Evolutionary conservation across 1,284 basidiomycete genomes (phyloP).

Genomic region (Agaricales sp.): DNA sequence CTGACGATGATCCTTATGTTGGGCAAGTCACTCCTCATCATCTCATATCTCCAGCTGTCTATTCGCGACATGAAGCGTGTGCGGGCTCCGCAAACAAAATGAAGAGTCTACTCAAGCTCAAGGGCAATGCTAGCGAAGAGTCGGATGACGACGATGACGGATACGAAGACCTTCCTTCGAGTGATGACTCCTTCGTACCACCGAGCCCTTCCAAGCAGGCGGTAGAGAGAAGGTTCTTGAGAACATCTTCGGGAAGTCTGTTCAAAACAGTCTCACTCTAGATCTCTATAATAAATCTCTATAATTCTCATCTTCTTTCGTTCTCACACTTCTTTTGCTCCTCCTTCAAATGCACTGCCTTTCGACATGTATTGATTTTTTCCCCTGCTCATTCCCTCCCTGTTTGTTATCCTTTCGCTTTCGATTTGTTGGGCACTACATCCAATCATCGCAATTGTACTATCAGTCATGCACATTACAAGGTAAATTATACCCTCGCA

Average conservation of each 20-base stretch:
- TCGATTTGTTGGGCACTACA: background rate
- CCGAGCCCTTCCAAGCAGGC: constrained; percentile 55
- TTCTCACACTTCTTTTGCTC: too few species aligned
- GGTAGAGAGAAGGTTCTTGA: background rate
- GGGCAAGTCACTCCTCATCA: background rate
- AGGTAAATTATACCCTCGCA: background rate
- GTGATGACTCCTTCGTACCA: constrained; percentile 50
- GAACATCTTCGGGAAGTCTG: background rate
- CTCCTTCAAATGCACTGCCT: background rate
- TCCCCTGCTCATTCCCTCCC: background rate
- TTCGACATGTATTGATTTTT: background rate
- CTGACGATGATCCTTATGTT: background rate
- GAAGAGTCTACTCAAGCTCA: background rate
- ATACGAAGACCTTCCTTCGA: background rate
- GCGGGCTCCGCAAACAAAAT: background rate
- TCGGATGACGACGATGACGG: background rate
- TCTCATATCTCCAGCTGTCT: background rate
- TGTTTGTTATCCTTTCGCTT: background rate
- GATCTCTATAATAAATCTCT: too few species aligned
- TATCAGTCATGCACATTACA: background rate
- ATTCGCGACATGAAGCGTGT: too few species aligned
- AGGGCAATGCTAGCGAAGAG: background rate
- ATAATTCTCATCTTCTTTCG: too few species aligned
- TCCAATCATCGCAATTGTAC: background rate
- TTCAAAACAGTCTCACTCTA: too few species aligned